Percentiles rank a stretch among this genome's conserved stretches.
These are phyloP conservation scores for Dentipellis sp. DNA, from an alignment of 768 basidiomycete species.

Conservation along the genomic window DNA sequence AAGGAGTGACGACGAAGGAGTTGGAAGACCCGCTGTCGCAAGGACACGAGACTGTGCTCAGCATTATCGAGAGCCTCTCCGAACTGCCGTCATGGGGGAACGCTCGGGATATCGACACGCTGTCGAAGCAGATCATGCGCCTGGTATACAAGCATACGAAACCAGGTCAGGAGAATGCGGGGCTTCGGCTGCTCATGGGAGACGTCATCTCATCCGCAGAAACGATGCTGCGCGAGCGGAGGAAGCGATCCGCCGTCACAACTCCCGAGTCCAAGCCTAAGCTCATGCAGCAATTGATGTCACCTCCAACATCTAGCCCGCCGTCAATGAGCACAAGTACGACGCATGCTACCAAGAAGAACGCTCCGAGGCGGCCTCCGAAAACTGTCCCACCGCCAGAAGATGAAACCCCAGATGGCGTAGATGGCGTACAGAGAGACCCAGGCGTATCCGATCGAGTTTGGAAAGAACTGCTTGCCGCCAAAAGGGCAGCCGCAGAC, in stretches of 20 bases:
- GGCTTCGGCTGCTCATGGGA: slow-evolving; percentile 4
- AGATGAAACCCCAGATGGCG: slow-evolving; percentile 1
- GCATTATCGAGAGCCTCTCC: slow-evolving; percentile 31
- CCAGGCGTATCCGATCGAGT: slow-evolving; percentile 40
- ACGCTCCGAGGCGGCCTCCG: neutral
- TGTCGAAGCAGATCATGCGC: slow-evolving; percentile 39
- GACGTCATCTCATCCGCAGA: neutral
- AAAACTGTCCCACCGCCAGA: neutral
- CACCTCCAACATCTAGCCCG: neutral
- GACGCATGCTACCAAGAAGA: neutral
- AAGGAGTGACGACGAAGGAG: slow-evolving; percentile 28
- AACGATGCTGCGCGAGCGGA: neutral
- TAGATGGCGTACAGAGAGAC: slow-evolving; percentile 25
- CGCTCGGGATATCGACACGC: slow-evolving; percentile 51
- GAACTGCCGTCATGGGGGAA: slow-evolving; percentile 55
- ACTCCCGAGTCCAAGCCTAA: neutral
- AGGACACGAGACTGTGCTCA: slow-evolving; percentile 28
- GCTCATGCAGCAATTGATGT: neutral
- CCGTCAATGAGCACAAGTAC: neutral
- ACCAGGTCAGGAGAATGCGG: slow-evolving; percentile 8
- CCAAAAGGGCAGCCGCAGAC: slow-evolving; percentile 25
- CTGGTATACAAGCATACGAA: slow-evolving; percentile 24
- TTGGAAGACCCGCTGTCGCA: slow-evolving; percentile 24
- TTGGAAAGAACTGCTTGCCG: slow-evolving; percentile 41
- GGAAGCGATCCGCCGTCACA: neutral